phyloP scores from a whole-genome alignment of 257 asterid species.

The Penstemon barbatus region DNA sequence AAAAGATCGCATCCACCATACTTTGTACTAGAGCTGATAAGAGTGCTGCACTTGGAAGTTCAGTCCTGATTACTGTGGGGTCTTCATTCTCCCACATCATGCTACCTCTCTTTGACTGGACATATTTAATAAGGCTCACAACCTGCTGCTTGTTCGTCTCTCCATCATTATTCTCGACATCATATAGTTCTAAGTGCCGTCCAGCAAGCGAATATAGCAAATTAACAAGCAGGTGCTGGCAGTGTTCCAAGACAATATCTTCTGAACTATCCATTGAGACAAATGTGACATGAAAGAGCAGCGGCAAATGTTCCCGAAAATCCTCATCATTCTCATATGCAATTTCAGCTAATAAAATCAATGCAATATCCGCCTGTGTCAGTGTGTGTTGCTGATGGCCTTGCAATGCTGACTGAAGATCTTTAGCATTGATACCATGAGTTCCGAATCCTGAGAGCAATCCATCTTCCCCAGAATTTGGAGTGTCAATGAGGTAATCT shows the following conservation, averaged over 20 bases:
- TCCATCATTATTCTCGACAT: constrained; percentile 94
- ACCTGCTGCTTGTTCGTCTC: constrained; percentile 93
- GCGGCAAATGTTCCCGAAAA: constrained; percentile 94
- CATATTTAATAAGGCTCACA: constrained; percentile 91
- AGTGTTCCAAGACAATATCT: constrained; percentile 97
- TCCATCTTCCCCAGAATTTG: constrained; percentile 93
- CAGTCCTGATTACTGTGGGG: constrained; percentile 82
- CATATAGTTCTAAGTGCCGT: constrained; percentile 92
- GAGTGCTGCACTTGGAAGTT: constrained; percentile 95
- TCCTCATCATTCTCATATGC: constrained; percentile 99
- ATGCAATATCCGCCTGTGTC: constrained; percentile 93
- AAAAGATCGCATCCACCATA: constrained; percentile 98
- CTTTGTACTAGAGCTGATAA: constrained; percentile 97
- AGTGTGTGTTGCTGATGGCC: constrained; percentile 97
- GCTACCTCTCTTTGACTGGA: constrained; percentile 94
- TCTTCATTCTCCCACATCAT: constrained; percentile 99
- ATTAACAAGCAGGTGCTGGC: constrained; percentile 96
- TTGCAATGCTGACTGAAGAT: constrained; percentile 95
- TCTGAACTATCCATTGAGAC: constrained; percentile 99
- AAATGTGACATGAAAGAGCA: constrained; percentile 94
- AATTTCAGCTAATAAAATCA: constrained; percentile 93
- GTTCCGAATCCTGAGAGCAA: constrained; percentile 65
- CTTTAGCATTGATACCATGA: constrained; percentile 87
- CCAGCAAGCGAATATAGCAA: constrained; percentile 96
- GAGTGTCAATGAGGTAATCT: constrained; percentile 92